Evolutionary conservation across 2,329 filamentous ascomycete genomes (phyloP), one percentile per base, ranked within the genome.

Genomic region (Cryphonectria parasitica): DNA sequence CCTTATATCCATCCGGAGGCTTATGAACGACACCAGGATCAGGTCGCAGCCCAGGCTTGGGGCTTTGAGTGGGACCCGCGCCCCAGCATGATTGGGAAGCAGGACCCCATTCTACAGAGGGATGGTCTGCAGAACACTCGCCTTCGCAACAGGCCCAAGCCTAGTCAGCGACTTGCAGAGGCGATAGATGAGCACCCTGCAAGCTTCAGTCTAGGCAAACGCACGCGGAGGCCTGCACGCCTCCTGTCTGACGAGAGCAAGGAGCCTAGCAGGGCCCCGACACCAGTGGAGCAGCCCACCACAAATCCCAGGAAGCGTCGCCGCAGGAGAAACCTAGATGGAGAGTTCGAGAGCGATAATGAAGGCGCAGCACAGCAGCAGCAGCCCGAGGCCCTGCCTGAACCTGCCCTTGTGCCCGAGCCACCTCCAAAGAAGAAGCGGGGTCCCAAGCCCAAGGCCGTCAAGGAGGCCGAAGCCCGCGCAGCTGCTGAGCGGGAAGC

Each of bases 51-150:
- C 10, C 83, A 86, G 72, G 83, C 85, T 1, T 91, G 90, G 75
- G 85, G 86, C 22, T 90, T 90, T 74, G 86, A 89, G 71, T 88
- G 90, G 74, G 88, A 90, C 74, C 82, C 85, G 13, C 85, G 88
- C 66, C 83, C 85, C 2, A 84, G 84, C 71, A 87, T 87, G 77
- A 82, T 90, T 71, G 88, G 88, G 28, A 82, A 82, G 49, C 89
- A 91, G 76, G 87, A 90, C 71, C 87, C 88, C 0, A 80, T 86
- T 49, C 83, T 82, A 13, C 88, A 90, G 74, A 80, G 83, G 52
- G 80, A 92, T 58, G 87, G 87, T 36, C 81, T 85, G 70, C 83
- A 84, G 73, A 87, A 87, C 64, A 83, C 84, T 5, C 83, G 87
- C 41, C 80, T 89, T 49, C 85, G 88, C 66, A 87, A 88, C 75